phyloP scores from a whole-genome alignment of 305 asterid genomes.

The Fraxinus velutina region DNA sequence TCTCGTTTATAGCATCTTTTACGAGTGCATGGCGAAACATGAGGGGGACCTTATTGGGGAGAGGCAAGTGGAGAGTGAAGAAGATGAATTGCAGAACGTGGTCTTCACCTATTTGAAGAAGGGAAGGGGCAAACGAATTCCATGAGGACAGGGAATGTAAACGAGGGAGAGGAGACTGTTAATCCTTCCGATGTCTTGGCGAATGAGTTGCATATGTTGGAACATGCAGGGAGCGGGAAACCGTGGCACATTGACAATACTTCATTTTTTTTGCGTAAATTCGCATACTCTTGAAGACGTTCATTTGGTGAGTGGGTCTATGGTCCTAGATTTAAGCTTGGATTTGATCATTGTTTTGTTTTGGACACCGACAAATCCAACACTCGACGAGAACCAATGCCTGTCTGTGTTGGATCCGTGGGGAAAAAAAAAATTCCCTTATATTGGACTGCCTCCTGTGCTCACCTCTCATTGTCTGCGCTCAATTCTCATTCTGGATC shows the following conservation, averaged over 20 bases:
- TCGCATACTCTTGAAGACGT: background rate
- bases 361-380: background rate
- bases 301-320: background rate
- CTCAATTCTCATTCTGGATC: background rate
- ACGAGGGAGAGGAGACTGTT: background rate
- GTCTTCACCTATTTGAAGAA: background rate
- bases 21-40: background rate
- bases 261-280: background rate
- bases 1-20: background rate
- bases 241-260: background rate
- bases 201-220: background rate
- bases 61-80: background rate
- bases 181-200: background rate
- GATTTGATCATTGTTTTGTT: background rate
- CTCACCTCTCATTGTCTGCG: background rate
- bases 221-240: background rate
- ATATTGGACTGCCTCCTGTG: background rate
- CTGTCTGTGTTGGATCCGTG: background rate
- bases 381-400: background rate
- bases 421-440: background rate
- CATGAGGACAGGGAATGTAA: background rate
- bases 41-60: background rate
- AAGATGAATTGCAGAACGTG: background rate
- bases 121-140: background rate
- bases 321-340: background rate